A percentile compares a stretch with the other conserved stretches of the same genome.
phyloP scores from a whole-genome alignment of 2,329 filamentous ascomycete species.

The Helminthosporium solani region DNA sequence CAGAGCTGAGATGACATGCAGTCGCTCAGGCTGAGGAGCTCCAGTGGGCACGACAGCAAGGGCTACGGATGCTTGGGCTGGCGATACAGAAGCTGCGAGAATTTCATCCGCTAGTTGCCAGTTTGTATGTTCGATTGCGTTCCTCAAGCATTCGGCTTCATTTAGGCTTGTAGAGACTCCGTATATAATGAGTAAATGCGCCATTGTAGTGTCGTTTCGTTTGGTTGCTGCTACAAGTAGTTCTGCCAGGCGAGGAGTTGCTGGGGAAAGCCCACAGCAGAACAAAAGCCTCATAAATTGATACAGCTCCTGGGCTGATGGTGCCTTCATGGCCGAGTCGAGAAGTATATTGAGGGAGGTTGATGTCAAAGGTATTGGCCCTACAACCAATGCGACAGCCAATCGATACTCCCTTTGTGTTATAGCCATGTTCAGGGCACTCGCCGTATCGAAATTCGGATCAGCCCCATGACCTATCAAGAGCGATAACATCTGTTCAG shows the following conservation, averaged over 20 bases:
- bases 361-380: constrained; percentile 24
- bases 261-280: constrained; percentile 34
- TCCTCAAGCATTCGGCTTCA: constrained; percentile 32
- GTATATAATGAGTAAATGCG: constrained; percentile 33
- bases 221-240: constrained; percentile 32
- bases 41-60: constrained; percentile 24
- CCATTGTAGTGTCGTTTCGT: constrained; percentile 29
- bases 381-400: constrained; percentile 30
- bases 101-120: constrained; percentile 32
- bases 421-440: constrained; percentile 35
- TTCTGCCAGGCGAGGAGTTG: constrained; percentile 26
- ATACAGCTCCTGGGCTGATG: constrained; percentile 27
- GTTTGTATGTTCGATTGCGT: constrained; percentile 29
- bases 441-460: constrained; percentile 38
- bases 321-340: constrained; percentile 30
- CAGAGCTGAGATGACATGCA: constrained; percentile 27
- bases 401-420: constrained; percentile 31
- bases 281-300: constrained; percentile 36
- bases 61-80: constrained; percentile 30
- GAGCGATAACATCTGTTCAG: constrained; percentile 29
- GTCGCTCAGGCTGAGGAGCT: constrained; percentile 22
- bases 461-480: constrained; percentile 37
- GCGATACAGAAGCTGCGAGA: constrained; percentile 23
- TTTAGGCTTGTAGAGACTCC: constrained; percentile 32
- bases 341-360: constrained; percentile 31